Evolutionary conservation across 148 eudicot species (phyloP).

Genomic region (Arbutus unedo): DNA sequence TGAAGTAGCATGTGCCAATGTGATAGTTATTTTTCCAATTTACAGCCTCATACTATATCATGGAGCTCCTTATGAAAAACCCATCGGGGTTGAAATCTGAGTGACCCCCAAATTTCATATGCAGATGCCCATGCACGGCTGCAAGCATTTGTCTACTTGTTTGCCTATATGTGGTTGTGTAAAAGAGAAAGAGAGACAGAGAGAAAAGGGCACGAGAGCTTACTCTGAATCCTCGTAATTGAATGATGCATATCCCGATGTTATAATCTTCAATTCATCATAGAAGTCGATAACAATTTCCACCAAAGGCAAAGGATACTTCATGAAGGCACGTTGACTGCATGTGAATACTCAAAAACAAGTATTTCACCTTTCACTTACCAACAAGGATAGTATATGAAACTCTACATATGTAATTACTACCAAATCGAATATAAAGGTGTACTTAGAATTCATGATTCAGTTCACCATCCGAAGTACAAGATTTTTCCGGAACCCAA

Average conservation of each 20-base stretch:
- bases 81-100: not conserved
- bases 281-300: slow-evolving; percentile 95
- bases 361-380: slow-evolving; percentile 10
- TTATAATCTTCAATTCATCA: slow-evolving; percentile 85
- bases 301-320: slow-evolving; percentile 87
- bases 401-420: not conserved
- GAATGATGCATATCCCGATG: slow-evolving; percentile 94
- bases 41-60: not conserved
- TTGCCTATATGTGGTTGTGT: not conserved
- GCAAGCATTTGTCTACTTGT: slow-evolving; percentile 2
- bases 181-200: not conserved
- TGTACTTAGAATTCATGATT: not conserved
- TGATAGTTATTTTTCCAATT: not conserved
- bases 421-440: not conserved
- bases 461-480: not conserved
- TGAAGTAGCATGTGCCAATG: not conserved
- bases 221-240: slow-evolving; percentile 96
- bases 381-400: not conserved
- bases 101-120: not conserved
- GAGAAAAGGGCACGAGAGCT: slow-evolving; percentile 22
- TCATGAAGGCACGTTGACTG: slow-evolving; percentile 88
- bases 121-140: not conserved
- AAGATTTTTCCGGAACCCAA: not conserved
- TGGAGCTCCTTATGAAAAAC: not conserved
- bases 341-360: slow-evolving; percentile 25